phyloP scores from a whole-genome alignment of 495 filamentous ascomycete species.

The Aspergillus leporis region DNA sequence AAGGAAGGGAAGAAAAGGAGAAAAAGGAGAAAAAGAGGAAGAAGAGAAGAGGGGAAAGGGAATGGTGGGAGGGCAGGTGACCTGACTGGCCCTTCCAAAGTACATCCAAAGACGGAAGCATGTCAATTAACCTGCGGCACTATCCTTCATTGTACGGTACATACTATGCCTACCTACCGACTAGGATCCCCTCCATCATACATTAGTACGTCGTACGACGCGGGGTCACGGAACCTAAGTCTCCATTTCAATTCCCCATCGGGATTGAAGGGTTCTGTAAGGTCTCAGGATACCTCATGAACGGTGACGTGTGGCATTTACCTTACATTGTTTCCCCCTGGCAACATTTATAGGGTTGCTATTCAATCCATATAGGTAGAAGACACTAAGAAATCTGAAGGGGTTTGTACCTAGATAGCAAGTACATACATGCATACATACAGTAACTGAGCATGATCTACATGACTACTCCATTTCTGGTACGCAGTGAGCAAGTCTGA shows the following conservation, averaged over 20 bases:
- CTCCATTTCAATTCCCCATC: not conserved
- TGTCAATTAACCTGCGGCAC: not conserved
- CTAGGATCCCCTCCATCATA: not conserved
- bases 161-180: not conserved
- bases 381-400: too few species aligned
- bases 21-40: constrained; percentile 19
- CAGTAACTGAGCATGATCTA: too few species aligned
- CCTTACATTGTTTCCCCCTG: too few species aligned
- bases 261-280: not conserved
- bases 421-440: too few species aligned
- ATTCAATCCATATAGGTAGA: too few species aligned
- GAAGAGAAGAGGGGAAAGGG: constrained; percentile 23
- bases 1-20: constrained; percentile 22
- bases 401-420: too few species aligned
- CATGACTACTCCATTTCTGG: too few species aligned
- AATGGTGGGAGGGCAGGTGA: constrained; percentile 36
- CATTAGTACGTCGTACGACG: constrained; percentile 6
- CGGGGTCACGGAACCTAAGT: not conserved
- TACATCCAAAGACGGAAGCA: constrained; percentile 3
- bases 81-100: constrained; percentile 22
- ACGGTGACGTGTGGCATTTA: too few species aligned
- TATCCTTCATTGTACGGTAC: constrained; percentile 4
- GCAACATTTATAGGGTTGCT: too few species aligned
- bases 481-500: too few species aligned
- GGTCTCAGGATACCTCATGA: too few species aligned